Evolutionary conservation across 2,329 filamentous ascomycete species (phyloP).

Genomic region (Nothomitra cinnamomea): DNA sequence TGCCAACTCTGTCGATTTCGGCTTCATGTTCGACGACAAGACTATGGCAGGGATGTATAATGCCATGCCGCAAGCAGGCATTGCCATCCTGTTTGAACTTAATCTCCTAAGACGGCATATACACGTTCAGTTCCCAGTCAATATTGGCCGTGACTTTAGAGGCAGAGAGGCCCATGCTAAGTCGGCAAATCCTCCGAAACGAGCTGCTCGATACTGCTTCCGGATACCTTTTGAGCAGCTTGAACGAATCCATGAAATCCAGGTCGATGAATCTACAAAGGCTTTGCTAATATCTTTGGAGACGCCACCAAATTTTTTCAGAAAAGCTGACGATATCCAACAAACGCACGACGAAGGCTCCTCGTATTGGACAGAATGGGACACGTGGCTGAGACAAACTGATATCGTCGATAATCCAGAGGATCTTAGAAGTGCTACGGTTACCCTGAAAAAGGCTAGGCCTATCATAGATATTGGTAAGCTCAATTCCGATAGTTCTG

Average conservation of each 20-base stretch:
- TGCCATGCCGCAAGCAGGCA: slow-evolving; percentile 14
- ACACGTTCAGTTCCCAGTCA: slow-evolving; percentile 26
- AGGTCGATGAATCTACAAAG: slow-evolving; percentile 8
- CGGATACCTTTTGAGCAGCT: slow-evolving; percentile 29
- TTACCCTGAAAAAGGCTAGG: slow-evolving; percentile 30
- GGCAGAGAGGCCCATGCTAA: not conserved
- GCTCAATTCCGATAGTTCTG: not conserved
- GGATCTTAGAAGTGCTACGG: slow-evolving; percentile 19
- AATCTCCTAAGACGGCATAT: slow-evolving; percentile 28
- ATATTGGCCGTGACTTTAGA: slow-evolving; percentile 9
- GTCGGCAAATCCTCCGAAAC: slow-evolving; percentile 1
- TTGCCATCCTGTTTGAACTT: slow-evolving; percentile 21
- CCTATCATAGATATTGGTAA: slow-evolving; percentile 42
- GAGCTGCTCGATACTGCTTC: slow-evolving; percentile 22
- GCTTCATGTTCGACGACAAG: slow-evolving; percentile 35
- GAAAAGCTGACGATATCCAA: slow-evolving; percentile 16
- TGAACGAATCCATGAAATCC: slow-evolving; percentile 20
- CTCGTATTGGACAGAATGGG: slow-evolving; percentile 35
- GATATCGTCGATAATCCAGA: slow-evolving; percentile 35
- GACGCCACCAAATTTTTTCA: slow-evolving; percentile 28
- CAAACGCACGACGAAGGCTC: slow-evolving; percentile 26
- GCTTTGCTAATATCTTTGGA: slow-evolving; percentile 24
- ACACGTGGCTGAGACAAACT: slow-evolving; percentile 47
- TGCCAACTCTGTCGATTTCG: slow-evolving; percentile 40
- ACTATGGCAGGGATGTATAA: slow-evolving; percentile 44